These are phyloP conservation scores for Madurella mycetomatis DNA, from an alignment of 2,329 filamentous ascomycete species.

Conservation along the genomic window DNA sequence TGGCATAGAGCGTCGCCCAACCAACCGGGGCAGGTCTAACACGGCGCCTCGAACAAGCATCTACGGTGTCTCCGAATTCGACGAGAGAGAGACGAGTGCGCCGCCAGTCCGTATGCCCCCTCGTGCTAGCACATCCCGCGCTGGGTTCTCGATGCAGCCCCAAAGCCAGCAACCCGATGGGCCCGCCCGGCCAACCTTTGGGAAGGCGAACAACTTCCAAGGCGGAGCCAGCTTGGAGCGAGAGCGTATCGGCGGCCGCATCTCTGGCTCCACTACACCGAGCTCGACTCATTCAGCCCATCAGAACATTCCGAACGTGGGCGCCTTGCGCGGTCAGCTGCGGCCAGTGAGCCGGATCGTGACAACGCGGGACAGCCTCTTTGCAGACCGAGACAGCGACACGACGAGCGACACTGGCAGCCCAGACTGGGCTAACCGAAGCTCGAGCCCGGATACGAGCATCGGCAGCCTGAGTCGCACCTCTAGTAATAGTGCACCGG, in stretches of 20 bases:
- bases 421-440: conserved; percentile 47
- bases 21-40: conserved; percentile 43
- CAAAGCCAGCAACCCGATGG: conserved; percentile 30
- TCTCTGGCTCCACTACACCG: conserved; percentile 20
- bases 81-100: conserved; percentile 24
- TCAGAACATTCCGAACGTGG: conserved; percentile 29
- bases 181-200: conserved; percentile 33
- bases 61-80: conserved; percentile 36
- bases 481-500: conserved; percentile 33
- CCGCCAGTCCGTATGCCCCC: conserved; percentile 36
- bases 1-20: conserved; percentile 27
- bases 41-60: conserved; percentile 39
- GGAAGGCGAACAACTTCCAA: conserved; percentile 40
- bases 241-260: conserved; percentile 19
- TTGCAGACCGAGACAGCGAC: conserved; percentile 46
- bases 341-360: conserved; percentile 44
- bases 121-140: conserved; percentile 27
- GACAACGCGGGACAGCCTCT: conserved; percentile 43
- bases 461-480: conserved; percentile 50
- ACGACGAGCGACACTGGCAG: conserved; percentile 49
- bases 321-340: conserved; percentile 39
- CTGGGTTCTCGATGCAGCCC: conserved; percentile 10
- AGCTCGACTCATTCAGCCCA: conserved; percentile 16
- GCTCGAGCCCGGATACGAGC: conserved; percentile 53
- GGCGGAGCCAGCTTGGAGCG: conserved; percentile 24